A percentile compares a stretch with the other conserved stretches of the same genome.
Conservation (phyloP, 2,329 filamentous ascomycete genomes). For the Aspergillus chevalieri region DNA sequence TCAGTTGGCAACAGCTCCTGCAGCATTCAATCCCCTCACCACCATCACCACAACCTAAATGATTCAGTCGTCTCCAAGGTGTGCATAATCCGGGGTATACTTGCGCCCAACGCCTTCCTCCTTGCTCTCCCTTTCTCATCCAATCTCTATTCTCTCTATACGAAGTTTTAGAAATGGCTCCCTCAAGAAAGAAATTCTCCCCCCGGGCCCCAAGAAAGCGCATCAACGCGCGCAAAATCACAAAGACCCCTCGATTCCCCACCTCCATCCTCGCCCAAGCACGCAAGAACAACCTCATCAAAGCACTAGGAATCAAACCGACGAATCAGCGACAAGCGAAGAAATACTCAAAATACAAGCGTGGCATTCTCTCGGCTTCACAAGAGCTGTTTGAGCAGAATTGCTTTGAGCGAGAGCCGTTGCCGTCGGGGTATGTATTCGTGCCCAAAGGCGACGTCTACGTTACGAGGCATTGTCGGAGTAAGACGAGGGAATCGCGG, state of each 20-base stretch:
- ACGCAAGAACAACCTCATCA: constrained; percentile 6
- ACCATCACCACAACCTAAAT: no score
- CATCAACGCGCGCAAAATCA: constrained; percentile 6
- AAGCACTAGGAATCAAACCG: neutral
- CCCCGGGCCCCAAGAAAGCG: constrained; percentile 1
- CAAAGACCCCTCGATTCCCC: constrained; percentile 9
- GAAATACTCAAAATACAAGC: constrained; percentile 10
- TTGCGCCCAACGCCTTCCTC: no score
- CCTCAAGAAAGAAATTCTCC: no score
- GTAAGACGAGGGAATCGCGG: constrained; percentile 26
- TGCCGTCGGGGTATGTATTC: constrained; percentile 32
- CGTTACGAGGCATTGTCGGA: constrained; percentile 38
- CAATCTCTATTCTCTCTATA: no score
- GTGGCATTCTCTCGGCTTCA: constrained; percentile 12
- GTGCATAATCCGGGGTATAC: no score
- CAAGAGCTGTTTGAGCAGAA: constrained; percentile 29
- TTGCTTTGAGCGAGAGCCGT: constrained; percentile 20
- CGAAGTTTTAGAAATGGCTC: no score
- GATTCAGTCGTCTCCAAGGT: no score
- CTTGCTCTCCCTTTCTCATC: no score
- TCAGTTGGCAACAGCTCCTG: no score
- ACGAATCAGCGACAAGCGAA: constrained; percentile 2
- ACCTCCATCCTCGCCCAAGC: constrained; percentile 9
- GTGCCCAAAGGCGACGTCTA: constrained; percentile 40
- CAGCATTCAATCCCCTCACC: no score